phyloP scores from a whole-genome alignment of 2,329 filamentous ascomycete genomes.

The Ascochyta pisi region DNA sequence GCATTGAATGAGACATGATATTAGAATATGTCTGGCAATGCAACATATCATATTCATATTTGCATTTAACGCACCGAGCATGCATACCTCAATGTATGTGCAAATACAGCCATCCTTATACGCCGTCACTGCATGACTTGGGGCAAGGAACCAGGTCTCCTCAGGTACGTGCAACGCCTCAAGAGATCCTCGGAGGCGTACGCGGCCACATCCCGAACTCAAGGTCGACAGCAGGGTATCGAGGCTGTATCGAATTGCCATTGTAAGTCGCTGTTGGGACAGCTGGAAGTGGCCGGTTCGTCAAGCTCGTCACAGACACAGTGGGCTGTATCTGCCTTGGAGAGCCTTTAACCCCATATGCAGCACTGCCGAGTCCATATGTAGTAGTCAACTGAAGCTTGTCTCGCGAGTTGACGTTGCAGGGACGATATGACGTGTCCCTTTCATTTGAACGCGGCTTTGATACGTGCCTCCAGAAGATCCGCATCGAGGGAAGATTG shows the following conservation, averaged over 20 bases:
- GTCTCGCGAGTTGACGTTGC: not conserved
- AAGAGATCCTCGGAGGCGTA: not conserved
- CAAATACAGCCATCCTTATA: too few species aligned
- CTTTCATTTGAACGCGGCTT: not conserved
- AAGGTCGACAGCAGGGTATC: slow-evolving; percentile 1
- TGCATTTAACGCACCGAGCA: too few species aligned
- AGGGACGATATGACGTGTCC: not conserved
- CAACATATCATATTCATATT: too few species aligned
- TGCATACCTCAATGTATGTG: too few species aligned
- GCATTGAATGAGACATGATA: slow-evolving; percentile 11
- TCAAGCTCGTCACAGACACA: not conserved
- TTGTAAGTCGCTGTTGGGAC: not conserved
- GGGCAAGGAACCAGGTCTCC: too few species aligned
- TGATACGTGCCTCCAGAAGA: slow-evolving; percentile 1
- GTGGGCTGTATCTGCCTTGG: not conserved
- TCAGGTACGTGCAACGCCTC: not conserved
- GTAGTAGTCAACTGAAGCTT: not conserved
- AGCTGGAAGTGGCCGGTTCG: not conserved
- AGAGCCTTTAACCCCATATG: not conserved
- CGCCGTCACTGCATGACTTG: too few species aligned
- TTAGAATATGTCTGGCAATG: not conserved
- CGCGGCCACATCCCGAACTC: slow-evolving; percentile 1
- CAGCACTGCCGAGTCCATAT: not conserved
- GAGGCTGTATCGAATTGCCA: not conserved
- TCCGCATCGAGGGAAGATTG: slow-evolving; percentile 6